Percentiles rank a stretch among this genome's conserved stretches.
Conservation (phyloP, 1,284 basidiomycete species). For the Amylostereum chailletii region DNA sequence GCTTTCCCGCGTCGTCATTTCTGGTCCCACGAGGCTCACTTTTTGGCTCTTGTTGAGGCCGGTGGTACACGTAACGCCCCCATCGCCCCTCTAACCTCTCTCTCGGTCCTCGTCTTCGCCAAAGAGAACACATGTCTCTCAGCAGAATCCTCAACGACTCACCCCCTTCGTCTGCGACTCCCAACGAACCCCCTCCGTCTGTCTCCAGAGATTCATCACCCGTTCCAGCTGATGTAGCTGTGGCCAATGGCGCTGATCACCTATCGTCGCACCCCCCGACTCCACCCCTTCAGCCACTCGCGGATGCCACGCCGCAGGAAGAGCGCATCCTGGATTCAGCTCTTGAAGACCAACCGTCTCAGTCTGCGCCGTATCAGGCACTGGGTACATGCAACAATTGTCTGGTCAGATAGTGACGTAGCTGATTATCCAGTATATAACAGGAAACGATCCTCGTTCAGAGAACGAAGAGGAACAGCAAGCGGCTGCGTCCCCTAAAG, state of each 20-base stretch:
- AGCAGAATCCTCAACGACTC: conserved; percentile 23
- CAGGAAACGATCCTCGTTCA: too few species aligned
- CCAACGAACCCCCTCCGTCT: conserved; percentile 1
- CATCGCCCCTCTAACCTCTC: background rate
- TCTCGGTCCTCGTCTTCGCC: background rate
- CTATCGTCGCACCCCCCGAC: conserved; percentile 5
- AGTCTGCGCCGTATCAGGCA: conserved; percentile 4
- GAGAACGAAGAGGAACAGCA: too few species aligned
- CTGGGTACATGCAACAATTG: conserved; percentile 7
- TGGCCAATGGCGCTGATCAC: conserved; percentile 5
- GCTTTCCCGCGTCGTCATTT: too few species aligned
- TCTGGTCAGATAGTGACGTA: too few species aligned
- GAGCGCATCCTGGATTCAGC: conserved; percentile 3
- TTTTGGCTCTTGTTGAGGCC: too few species aligned
- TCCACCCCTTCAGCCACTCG: conserved; percentile 5
- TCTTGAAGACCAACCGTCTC: conserved; percentile 1
- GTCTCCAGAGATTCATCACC: conserved; percentile 1
- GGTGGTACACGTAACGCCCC: background rate
- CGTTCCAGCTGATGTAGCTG: background rate
- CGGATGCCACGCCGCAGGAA: conserved; percentile 6
- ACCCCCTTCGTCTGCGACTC: conserved; percentile 8
- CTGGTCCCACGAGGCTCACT: too few species aligned
- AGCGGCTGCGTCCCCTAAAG: too few species aligned
- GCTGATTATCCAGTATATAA: too few species aligned
- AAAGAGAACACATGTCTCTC: conserved; percentile 18